phyloP scores from a whole-genome alignment of 1,139 yeast genomes.

The Starmera stellimalicola region DNA sequence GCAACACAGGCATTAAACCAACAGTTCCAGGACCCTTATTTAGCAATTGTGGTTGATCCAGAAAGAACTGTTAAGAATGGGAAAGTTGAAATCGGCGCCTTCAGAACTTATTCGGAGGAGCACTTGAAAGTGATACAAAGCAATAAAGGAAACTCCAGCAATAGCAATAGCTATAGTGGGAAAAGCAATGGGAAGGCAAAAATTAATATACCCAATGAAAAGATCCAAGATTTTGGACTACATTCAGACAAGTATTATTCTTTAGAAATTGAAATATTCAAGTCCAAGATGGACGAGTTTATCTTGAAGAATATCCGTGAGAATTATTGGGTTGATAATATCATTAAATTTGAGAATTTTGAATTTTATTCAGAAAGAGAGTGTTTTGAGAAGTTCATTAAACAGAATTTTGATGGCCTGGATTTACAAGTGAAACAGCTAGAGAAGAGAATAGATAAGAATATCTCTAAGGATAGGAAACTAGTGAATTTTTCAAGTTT shows the following conservation, averaged over 20 bases:
- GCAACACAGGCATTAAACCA: constrained; percentile 82
- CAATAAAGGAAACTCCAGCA: constrained; percentile 1
- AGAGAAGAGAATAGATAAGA: constrained; percentile 7
- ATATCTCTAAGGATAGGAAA: constrained; percentile 7
- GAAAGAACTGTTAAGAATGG: constrained; percentile 56
- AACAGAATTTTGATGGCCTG: constrained; percentile 16
- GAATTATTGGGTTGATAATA: constrained; percentile 39
- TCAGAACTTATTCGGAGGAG: constrained; percentile 62
- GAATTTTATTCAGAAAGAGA: constrained; percentile 16
- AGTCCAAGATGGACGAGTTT: constrained; percentile 41
- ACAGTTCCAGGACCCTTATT: constrained; percentile 81
- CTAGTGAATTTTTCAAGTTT: constrained; percentile 10
- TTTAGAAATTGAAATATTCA: constrained; percentile 55
- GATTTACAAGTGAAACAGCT: constrained; percentile 11
- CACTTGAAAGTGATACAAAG: constrained; percentile 15
- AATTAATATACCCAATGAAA: constrained; percentile 32
- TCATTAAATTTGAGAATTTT: constrained; percentile 20
- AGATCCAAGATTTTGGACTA: constrained; percentile 56
- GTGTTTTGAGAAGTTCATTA: constrained; percentile 25
- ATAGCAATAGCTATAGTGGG: constrained; percentile 4
- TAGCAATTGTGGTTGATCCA: constrained; percentile 87
- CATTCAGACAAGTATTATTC: constrained; percentile 67
- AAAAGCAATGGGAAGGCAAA: constrained; percentile 3
- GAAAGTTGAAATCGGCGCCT: constrained; percentile 82
- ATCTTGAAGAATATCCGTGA: constrained; percentile 38